Evolutionary conservation across 768 basidiomycete genomes (phyloP).

Genomic region (Mycena albidolilacea): DNA sequence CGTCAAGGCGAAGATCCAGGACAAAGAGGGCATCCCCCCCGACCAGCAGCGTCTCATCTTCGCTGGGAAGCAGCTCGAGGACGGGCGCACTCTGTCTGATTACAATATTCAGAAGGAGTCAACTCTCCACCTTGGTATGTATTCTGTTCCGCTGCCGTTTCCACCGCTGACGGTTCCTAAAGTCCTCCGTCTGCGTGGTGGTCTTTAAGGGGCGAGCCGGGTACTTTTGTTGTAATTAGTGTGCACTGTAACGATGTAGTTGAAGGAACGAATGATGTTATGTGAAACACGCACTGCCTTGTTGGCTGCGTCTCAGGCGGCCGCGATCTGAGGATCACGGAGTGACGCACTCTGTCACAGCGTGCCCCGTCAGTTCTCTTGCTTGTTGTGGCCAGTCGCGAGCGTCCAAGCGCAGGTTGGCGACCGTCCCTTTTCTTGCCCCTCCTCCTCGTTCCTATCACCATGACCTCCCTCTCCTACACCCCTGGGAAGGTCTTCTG

Average conservation of each 20-base stretch:
- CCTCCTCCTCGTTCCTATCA: conserved; percentile 38
- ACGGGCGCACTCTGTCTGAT: conserved; percentile 72
- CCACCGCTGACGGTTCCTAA: neutral
- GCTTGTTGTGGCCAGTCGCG: conserved; percentile 33
- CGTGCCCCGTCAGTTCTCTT: conserved; percentile 1
- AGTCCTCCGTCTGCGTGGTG: conserved; percentile 62
- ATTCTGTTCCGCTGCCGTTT: conserved; percentile 9
- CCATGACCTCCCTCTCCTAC: conserved; percentile 39
- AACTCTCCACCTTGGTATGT: conserved; percentile 69
- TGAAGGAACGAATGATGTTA: conserved; percentile 32
- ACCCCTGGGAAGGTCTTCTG: conserved; percentile 61
- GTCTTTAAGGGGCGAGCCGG: conserved; percentile 42
- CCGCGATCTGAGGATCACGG: neutral
- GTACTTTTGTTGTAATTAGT: conserved; percentile 21
- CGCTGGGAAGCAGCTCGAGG: conserved; percentile 73
- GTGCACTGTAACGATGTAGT: conserved; percentile 1
- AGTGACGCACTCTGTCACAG: neutral
- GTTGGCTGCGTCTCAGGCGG: neutral
- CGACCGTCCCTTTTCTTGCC: conserved; percentile 19
- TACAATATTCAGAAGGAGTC: conserved; percentile 81
- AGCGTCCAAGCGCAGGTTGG: neutral
- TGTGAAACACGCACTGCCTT: conserved; percentile 32
- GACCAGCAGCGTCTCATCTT: conserved; percentile 64
- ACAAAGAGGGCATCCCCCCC: conserved; percentile 40
- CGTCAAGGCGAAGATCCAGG: conserved; percentile 41